Evolutionary conservation across 352 stramenopile genomes (phyloP).

Genomic region (Globisporangium viniferum): DNA sequence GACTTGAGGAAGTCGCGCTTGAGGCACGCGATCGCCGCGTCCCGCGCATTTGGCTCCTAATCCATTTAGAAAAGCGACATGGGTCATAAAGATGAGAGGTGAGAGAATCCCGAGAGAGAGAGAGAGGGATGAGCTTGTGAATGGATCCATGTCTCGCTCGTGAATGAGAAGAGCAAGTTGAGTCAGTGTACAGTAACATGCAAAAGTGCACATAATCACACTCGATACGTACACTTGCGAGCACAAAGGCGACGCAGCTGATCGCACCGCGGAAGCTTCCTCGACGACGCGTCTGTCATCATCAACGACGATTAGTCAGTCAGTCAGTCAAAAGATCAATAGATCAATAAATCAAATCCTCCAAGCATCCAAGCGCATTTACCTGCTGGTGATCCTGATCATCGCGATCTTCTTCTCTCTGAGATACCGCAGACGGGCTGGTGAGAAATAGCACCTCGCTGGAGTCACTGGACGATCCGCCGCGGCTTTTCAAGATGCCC

Average conservation of each 20-base stretch:
- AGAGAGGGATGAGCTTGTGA: not conserved
- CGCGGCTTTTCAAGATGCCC: constrained; percentile 27
- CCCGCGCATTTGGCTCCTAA: constrained; percentile 26
- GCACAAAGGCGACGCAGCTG: constrained; percentile 52
- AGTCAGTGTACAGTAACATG: not conserved
- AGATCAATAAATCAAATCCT: not conserved
- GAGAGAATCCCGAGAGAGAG: not conserved
- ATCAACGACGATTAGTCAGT: not conserved
- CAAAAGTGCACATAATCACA: not conserved
- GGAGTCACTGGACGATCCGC: not conserved
- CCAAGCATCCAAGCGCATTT: not conserved
- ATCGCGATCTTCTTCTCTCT: not conserved
- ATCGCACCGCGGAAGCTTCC: constrained; percentile 48
- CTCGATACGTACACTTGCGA: constrained; percentile 17
- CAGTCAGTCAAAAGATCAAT: not conserved
- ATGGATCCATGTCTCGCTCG: not conserved
- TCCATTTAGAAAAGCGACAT: not conserved
- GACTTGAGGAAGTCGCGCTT: constrained; percentile 75
- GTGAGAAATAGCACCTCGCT: not conserved
- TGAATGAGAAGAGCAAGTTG: not conserved
- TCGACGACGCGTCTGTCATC: constrained; percentile 20
- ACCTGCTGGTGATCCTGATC: no score
- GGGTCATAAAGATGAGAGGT: not conserved
- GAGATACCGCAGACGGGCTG: not conserved
- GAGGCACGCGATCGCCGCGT: constrained; percentile 43